phyloP scores from a whole-genome alignment of 208 protist species.

The Trypanosoma congolense region DNA sequence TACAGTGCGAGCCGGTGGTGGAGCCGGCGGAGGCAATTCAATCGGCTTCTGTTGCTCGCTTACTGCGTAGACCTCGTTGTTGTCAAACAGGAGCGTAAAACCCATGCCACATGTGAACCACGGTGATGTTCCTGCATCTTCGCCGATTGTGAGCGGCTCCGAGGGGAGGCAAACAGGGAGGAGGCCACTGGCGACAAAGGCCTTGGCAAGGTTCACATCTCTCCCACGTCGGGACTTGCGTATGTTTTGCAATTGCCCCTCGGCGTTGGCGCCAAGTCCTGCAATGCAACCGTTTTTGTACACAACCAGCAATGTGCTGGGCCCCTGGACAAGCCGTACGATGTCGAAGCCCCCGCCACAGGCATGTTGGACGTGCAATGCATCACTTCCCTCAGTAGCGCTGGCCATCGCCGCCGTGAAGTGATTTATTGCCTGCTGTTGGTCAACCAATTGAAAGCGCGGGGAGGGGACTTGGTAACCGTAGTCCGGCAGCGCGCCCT shows the following conservation, averaged over 20 bases:
- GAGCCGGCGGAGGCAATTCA: conserved; percentile 38
- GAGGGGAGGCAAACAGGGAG: conserved; percentile 38
- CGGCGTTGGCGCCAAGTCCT: conserved; percentile 58
- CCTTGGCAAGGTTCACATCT: conserved; percentile 43
- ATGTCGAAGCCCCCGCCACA: conserved; percentile 32
- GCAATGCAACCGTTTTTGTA: conserved; percentile 69
- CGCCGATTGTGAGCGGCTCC: background rate
- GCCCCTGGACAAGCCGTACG: conserved; percentile 30
- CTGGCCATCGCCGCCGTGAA: conserved; percentile 6
- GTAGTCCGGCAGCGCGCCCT: conserved; percentile 55
- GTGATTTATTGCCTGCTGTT: conserved; percentile 28
- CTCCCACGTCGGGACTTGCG: conserved; percentile 27
- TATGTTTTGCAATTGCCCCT: conserved; percentile 54
- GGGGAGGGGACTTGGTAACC: conserved; percentile 48
- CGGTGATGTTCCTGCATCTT: background rate
- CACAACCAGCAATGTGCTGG: conserved; percentile 48
- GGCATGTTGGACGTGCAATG: no score
- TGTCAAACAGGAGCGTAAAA: conserved; percentile 61
- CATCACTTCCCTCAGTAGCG: background rate
- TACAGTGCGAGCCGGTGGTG: conserved; percentile 10
- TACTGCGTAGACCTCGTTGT: conserved; percentile 36
- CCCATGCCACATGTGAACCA: conserved; percentile 41
- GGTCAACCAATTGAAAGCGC: conserved; percentile 43
- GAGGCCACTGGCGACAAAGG: conserved; percentile 29
- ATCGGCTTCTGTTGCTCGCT: conserved; percentile 32